A percentile compares a stretch with the other conserved stretches of the same genome.
phyloP scores from a whole-genome alignment of 768 basidiomycete species.

The Udeniomyces megalosporus region DNA sequence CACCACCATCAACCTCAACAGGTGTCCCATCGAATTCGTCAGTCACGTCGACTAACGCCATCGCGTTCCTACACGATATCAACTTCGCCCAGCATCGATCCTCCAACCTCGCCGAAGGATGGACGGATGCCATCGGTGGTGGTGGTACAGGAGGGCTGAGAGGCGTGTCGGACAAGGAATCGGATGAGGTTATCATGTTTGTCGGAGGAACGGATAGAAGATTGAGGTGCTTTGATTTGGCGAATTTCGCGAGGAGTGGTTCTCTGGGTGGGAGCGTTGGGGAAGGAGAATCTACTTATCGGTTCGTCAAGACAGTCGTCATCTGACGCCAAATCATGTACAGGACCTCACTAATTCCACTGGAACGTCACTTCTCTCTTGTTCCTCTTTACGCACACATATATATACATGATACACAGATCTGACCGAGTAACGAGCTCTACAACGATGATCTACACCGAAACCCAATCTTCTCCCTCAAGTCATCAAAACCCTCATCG shows the following conservation, averaged over 20 bases:
- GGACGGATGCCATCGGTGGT: not conserved
- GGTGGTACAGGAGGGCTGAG: no score
- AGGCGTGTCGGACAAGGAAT: no score
- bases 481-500: no score
- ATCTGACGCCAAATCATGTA: no score
- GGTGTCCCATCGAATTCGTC: no score
- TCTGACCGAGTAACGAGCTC: no score
- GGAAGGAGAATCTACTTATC: slow-evolving; percentile 59
- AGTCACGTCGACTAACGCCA: not conserved
- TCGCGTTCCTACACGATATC: not conserved
- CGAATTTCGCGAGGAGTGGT: slow-evolving; percentile 50
- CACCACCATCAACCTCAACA: no score
- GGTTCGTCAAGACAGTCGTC: slow-evolving; percentile 33
- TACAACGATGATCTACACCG: not conserved
- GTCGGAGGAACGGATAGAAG: slow-evolving; percentile 73
- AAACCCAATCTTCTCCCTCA: no score
- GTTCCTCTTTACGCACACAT: no score
- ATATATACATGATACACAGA: no score
- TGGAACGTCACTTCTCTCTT: not conserved
- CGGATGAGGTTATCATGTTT: not conserved
- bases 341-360: no score
- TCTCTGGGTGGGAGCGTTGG: slow-evolving; percentile 35
- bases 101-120: not conserved
- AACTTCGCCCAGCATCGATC: not conserved
- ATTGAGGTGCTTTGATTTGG: slow-evolving; percentile 76